Base-by-base conservation (phyloP, 148 eudicot genomes). In the Cornus suecica region DNA sequence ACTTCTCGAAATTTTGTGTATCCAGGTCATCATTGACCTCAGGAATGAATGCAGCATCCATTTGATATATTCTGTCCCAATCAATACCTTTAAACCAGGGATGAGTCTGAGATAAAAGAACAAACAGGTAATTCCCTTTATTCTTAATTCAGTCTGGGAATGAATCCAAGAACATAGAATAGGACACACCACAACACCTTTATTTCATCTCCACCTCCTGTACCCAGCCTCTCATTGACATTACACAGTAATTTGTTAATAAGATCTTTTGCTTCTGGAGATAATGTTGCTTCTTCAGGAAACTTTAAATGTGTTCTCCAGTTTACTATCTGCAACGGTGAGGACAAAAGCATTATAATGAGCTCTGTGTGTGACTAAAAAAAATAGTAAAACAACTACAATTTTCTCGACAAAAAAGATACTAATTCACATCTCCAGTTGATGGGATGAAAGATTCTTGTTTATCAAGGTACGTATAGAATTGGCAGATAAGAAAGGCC, bases 1-100 rank as follows among this genome's bases (percentile, higher is more conserved):
- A 94, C 87, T 94, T 94, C 83, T 94, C 98, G 76, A 94, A 94
- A 70, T 94, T 94, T 81, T 94, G 98, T 65, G 98, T 94, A 79
- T 94, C 98, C 80, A 94, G 78, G 80, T 94, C 98, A 83, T 94
- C 97, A 54, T 88, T 94, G 70, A 94, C 98, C 84, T 94, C 97
- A 67, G 98, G 98, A 80, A 92, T 75, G 75, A 94, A 94, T 66
- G 98, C 98, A 78, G 98, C 97, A 71, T 94, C 97, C 90, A 94
- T 94, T 65, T 94, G 87, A 77, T 89, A 94, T 75, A 94, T 87
- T 74, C 90, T 86, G 14, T 88, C 86, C 98, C 98, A 94, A 62
- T 92, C 95, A 76, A 89, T 72, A 65, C 93, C 97, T 20, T 83
- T 65, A 77, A 94, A 94, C 91, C 93, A 94, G 6, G 90, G 89